phyloP scores from a whole-genome alignment of 2,329 filamentous ascomycete species.

The Verticillium nubilum region DNA sequence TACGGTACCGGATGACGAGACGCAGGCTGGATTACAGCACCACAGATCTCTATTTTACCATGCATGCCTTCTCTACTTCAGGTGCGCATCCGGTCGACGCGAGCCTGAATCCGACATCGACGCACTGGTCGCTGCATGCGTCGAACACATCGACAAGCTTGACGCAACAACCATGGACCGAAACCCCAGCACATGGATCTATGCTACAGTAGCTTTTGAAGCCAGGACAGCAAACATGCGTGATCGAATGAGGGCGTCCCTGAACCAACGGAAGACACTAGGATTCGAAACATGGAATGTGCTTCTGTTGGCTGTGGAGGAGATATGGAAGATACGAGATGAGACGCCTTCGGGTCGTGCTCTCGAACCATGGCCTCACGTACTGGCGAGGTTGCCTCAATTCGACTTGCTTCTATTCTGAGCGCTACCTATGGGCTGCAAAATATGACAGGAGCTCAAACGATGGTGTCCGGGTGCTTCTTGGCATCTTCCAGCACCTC shows the following conservation, averaged over 20 bases:
- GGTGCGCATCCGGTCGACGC: slow-evolving; percentile 2
- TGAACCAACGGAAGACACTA: background rate
- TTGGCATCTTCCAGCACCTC: slow-evolving; percentile 2
- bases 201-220: background rate
- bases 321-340: background rate
- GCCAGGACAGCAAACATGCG: background rate
- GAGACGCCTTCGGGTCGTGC: background rate
- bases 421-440: background rate
- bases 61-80: slow-evolving; percentile 3
- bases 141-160: slow-evolving; percentile 2
- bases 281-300: background rate
- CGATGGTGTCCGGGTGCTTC: background rate
- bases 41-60: slow-evolving; percentile 3
- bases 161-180: background rate
- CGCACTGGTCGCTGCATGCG: background rate
- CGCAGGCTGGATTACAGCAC: background rate
- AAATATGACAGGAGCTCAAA: background rate
- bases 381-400: background rate
- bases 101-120: background rate
- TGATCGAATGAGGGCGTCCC: background rate
- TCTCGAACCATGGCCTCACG: background rate
- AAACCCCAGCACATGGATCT: slow-evolving; percentile 3
- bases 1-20: background rate
- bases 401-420: background rate
- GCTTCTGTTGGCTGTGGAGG: background rate